Conservation (phyloP, 371 early-diverging fungal genomes). For the Mortierella sp. region DNA sequence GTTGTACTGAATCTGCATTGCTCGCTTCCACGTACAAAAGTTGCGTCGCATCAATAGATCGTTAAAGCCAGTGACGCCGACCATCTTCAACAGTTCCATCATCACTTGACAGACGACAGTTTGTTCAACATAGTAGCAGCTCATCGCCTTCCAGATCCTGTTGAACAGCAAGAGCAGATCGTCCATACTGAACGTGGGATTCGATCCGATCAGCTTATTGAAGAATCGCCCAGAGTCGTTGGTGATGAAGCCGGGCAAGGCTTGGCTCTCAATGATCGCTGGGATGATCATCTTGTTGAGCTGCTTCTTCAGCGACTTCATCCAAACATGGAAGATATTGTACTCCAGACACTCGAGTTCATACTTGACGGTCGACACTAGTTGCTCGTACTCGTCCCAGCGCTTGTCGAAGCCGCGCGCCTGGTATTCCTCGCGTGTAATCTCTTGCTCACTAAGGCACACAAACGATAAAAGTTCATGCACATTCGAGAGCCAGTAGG, state of each 20-base stretch:
- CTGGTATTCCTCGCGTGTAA: slow-evolving; percentile 32
- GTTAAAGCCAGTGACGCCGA: slow-evolving; percentile 95
- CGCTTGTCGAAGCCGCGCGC: slow-evolving; percentile 22
- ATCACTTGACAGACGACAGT: slow-evolving; percentile 84
- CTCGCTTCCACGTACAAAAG: slow-evolving; percentile 90
- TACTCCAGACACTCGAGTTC: slow-evolving; percentile 75
- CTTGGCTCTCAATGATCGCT: slow-evolving; percentile 92
- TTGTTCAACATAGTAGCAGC: slow-evolving; percentile 93
- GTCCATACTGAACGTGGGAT: slow-evolving; percentile 89
- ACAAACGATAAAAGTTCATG: slow-evolving; percentile 86
- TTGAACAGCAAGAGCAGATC: slow-evolving; percentile 92
- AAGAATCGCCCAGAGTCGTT: slow-evolving; percentile 90
- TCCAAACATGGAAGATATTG: slow-evolving; percentile 83
- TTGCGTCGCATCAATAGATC: slow-evolving; percentile 92
- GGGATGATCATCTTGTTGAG: slow-evolving; percentile 94
- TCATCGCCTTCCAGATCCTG: slow-evolving; percentile 92
- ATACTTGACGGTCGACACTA: slow-evolving; percentile 73
- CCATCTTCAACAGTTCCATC: slow-evolving; percentile 88
- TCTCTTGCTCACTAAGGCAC: slow-evolving; percentile 50
- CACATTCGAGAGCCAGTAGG: slow-evolving; percentile 93
- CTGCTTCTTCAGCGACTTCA: slow-evolving; percentile 94
- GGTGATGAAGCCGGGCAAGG: slow-evolving; percentile 90
- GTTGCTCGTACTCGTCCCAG: slow-evolving; percentile 62
- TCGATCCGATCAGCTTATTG: slow-evolving; percentile 79
- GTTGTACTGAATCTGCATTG: slow-evolving; percentile 98